Base-by-base conservation (phyloP, 2,329 filamentous ascomycete species). In the Clarireedia monteithiana region DNA sequence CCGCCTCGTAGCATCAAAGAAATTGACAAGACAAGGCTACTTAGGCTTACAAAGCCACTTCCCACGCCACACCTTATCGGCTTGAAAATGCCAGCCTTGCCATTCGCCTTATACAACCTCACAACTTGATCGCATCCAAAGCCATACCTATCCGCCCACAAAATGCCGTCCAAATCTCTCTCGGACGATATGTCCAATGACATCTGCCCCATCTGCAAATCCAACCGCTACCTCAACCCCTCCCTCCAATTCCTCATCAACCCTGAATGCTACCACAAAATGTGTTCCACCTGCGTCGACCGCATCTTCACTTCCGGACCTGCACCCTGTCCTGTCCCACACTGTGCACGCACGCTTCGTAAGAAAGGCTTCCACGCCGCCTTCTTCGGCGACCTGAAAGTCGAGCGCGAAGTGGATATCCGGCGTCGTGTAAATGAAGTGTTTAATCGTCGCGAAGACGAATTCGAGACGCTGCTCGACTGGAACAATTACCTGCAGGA, bases 261-360 rank as follows among this genome's bases (percentile, higher is more conserved):
- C 71, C 90, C 92, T 7, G 91, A 95, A 77, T 99, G 94, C 81
- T 99, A 99, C 77, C 94, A 99, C 78, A 90, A 90, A 64, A 97
- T 99, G 89, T 99, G 94, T 77, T 87, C 90, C 71, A 91, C 89
- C 56, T 99, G 94, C 75, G 91, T 97, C 44, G 88, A 92, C 72
- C 88, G 92, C 55, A 89, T 97, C 66, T 99, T 97, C 79, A 88
- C 87, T 38, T 85, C 89, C 55, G 94, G 94, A 0, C 94, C 94
- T 0, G 89, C 91, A 55, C 88, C 91, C 59, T 99, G 95, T 69
- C 94, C 94, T 1, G 89, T 96, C 57, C 89, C 89, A 0, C 88
- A 87, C 42, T 99, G 94, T 74, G 82, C 84, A 69, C 86, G 88
- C 70, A 97, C 91, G 0, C 79, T 99, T 5, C 86, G 94, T 1